A percentile compares a stretch with the other conserved stretches of the same genome.
Conservation (phyloP, 345 rosid species). For the Linum trigynum region DNA sequence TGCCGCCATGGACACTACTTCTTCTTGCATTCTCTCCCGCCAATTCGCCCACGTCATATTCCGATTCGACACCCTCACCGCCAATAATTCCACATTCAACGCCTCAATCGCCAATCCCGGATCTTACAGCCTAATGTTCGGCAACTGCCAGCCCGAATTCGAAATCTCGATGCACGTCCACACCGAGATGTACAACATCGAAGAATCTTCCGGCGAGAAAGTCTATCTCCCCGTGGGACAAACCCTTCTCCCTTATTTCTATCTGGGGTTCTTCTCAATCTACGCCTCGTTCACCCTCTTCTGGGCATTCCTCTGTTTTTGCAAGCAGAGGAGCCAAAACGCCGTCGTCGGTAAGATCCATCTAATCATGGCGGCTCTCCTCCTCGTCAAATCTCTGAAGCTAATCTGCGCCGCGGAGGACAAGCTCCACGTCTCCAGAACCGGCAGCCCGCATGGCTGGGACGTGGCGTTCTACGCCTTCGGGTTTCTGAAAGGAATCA, state of each 20-base stretch:
- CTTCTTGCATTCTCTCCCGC: constrained; percentile 32
- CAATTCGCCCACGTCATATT: constrained; percentile 21
- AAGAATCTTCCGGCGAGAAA: constrained; percentile 15
- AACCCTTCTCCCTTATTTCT: constrained; percentile 30
- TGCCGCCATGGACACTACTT: not conserved
- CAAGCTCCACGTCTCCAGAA: constrained; percentile 24
- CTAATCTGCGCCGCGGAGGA: constrained; percentile 45
- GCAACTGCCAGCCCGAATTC: constrained; percentile 39
- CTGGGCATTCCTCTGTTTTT: constrained; percentile 27
- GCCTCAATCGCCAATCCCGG: constrained; percentile 27
- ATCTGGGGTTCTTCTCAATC: constrained; percentile 23
- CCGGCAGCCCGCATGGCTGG: constrained; percentile 59
- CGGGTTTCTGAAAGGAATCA: constrained; percentile 48
- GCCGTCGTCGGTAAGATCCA: constrained; percentile 32
- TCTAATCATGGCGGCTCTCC: constrained; percentile 36
- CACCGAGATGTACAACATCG: constrained; percentile 40
- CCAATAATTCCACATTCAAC: constrained; percentile 15
- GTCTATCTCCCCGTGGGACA: constrained; percentile 46
- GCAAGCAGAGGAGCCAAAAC: constrained; percentile 18
- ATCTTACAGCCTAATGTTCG: constrained; percentile 34
- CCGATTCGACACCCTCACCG: constrained; percentile 19
- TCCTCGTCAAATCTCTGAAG: constrained; percentile 38
- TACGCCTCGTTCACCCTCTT: constrained; percentile 17
- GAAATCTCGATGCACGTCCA: constrained; percentile 40
- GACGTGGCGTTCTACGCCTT: constrained; percentile 47